A percentile compares a stretch with the other conserved stretches of the same genome.
phyloP scores from a whole-genome alignment of 1,139 yeast genomes.

The Saccharomyces pastorianus region DNA sequence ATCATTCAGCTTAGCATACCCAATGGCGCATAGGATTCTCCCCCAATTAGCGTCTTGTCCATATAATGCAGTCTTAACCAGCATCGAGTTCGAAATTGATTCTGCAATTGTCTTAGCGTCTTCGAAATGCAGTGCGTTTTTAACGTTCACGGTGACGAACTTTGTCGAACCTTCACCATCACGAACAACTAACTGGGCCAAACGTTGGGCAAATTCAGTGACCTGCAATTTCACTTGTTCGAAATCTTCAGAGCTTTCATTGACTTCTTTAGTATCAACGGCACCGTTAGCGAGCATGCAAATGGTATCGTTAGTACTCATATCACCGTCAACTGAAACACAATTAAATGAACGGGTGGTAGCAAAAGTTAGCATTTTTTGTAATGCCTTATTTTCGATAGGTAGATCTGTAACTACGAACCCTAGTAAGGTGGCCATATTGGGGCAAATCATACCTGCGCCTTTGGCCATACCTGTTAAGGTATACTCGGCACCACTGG shows the following conservation, averaged over 20 bases:
- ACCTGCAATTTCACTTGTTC: conserved; percentile 52
- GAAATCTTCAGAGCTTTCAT: conserved; percentile 42
- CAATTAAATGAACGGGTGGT: conserved; percentile 85
- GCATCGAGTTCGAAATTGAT: conserved; percentile 76
- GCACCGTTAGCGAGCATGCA: conserved; percentile 94
- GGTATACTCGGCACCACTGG: conserved; percentile 52
- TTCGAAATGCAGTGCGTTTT: conserved; percentile 59
- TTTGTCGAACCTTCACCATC: conserved; percentile 99
- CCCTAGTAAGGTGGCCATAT: conserved; percentile 94
- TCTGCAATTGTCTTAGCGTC: conserved; percentile 84
- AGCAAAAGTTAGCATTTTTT: conserved; percentile 56
- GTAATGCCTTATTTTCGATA: conserved; percentile 62
- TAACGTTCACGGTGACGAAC: conserved; percentile 73
- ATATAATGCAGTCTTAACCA: conserved; percentile 90
- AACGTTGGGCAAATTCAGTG: conserved; percentile 67
- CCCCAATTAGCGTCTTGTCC: conserved; percentile 99
- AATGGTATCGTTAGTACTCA: conserved; percentile 94
- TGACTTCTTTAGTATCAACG: conserved; percentile 55
- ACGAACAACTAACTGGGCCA: conserved; percentile 88
- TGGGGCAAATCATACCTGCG: conserved; percentile 98
- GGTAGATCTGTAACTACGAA: conserved; percentile 94
- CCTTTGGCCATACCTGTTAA: conserved; percentile 94
- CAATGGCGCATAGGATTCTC: conserved; percentile 90
- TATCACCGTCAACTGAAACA: conserved; percentile 94
- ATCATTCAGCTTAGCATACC: conserved; percentile 58